Conservation (phyloP, 2,329 filamentous ascomycete species). For the Hypoxylon sp. region DNA sequence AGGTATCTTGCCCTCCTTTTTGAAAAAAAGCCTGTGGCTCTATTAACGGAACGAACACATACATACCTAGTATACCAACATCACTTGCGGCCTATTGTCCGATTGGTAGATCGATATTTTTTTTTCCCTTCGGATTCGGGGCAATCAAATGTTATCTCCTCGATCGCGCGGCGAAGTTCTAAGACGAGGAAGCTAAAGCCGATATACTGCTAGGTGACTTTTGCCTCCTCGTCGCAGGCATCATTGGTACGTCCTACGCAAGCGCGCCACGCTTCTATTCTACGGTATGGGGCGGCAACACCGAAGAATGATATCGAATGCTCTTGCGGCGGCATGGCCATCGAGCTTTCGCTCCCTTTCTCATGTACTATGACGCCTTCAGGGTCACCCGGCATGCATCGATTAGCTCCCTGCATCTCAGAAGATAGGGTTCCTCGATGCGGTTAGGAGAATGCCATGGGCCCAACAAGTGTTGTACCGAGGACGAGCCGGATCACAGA, state of each 20-base stretch:
- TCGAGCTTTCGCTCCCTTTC: neutral
- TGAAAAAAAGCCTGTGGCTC: neutral
- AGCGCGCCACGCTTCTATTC: too few relatives aligned
- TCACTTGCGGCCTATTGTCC: too few relatives aligned
- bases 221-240: too few relatives aligned
- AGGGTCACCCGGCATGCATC: neutral
- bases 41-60: neutral
- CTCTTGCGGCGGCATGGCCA: neutral
- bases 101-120: too few relatives aligned
- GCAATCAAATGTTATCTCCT: too few relatives aligned
- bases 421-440: neutral
- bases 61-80: neutral
- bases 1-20: neutral
- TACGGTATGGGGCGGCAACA: too few relatives aligned
- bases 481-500: neutral
- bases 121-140: too few relatives aligned
- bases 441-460: neutral
- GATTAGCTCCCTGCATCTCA: neutral
- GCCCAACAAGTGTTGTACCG: neutral
- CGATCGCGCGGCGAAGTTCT: too few relatives aligned
- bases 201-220: too few relatives aligned
- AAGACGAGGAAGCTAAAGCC: too few relatives aligned
- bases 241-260: too few relatives aligned
- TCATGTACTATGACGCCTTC: neutral
- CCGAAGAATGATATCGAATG: too few relatives aligned